A percentile compares a stretch with the other conserved stretches of the same genome.
phyloP scores from a whole-genome alignment of 441 rosid genomes.

The Jatropha multifida region DNA sequence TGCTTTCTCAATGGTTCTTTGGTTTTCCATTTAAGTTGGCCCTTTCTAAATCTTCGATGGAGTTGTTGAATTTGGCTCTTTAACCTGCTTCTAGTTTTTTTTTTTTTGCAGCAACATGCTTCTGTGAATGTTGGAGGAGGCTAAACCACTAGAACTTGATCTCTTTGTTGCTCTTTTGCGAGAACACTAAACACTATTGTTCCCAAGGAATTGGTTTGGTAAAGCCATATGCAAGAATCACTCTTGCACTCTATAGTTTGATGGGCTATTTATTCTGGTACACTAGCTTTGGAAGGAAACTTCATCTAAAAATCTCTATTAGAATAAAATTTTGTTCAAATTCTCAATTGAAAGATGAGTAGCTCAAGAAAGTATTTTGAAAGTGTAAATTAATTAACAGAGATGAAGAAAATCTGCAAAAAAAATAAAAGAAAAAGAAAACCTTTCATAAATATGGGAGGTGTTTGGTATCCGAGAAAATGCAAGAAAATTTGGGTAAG shows the following conservation, averaged over 20 bases:
- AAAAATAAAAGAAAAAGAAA: too few species aligned
- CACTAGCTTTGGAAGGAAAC: constrained; percentile 73
- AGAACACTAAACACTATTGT: constrained; percentile 33
- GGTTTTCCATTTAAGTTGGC: background rate
- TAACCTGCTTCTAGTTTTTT: constrained; percentile 37
- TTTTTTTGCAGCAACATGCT: constrained; percentile 26
- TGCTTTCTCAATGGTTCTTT: background rate
- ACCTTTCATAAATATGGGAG: too few species aligned
- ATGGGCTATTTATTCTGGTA: constrained; percentile 83
- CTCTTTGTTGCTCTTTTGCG: constrained; percentile 41
- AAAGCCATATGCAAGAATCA: constrained; percentile 63
- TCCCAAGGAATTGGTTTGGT: constrained; percentile 77
- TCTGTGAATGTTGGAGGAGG: constrained; percentile 38
- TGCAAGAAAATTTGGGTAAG: too few species aligned
- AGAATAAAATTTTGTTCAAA: too few species aligned
- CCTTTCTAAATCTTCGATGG: background rate
- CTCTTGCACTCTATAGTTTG: constrained; percentile 76
- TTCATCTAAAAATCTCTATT: too few species aligned
- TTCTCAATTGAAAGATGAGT: too few species aligned
- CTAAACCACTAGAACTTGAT: constrained; percentile 33
- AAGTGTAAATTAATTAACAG: too few species aligned
- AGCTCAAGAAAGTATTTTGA: too few species aligned
- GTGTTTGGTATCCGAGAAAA: too few species aligned
- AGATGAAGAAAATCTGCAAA: too few species aligned
- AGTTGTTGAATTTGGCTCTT: too few species aligned